Conservation (phyloP, 768 basidiomycete genomes). For the Leccinum fibrillosum region DNA sequence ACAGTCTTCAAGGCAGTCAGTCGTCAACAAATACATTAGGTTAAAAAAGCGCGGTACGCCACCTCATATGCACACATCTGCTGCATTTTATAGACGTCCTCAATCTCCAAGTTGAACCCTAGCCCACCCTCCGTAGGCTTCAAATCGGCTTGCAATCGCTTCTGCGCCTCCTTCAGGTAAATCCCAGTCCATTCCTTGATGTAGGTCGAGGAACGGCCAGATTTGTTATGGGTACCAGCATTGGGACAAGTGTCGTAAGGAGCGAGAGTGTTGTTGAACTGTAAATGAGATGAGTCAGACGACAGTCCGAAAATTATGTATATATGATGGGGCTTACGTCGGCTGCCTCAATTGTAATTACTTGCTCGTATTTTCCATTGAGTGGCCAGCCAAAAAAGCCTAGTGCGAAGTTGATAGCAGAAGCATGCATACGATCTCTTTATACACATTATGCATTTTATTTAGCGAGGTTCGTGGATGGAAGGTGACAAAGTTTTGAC, state of each 20-base stretch:
- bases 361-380: conserved; percentile 70
- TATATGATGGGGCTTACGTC: conserved; percentile 41
- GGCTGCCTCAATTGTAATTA: conserved; percentile 65
- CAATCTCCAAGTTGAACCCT: conserved; percentile 60
- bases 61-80: conserved; percentile 87
- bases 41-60: background rate
- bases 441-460: background rate
- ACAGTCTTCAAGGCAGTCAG: conserved; percentile 59
- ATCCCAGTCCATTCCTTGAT: conserved; percentile 62
- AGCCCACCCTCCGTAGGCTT: conserved; percentile 12
- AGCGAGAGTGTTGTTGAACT: conserved; percentile 84
- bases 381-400: conserved; percentile 80
- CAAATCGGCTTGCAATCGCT: conserved; percentile 57
- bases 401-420: conserved; percentile 63
- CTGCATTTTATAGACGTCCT: conserved; percentile 76
- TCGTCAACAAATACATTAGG: background rate
- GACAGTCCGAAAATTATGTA: conserved; percentile 5
- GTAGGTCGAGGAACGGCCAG: conserved; percentile 56
- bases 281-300: background rate
- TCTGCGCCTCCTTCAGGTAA: conserved; percentile 66
- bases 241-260: conserved; percentile 85
- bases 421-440: conserved; percentile 71
- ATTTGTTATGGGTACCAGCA: conserved; percentile 42
- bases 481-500: background rate
- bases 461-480: background rate